phyloP scores from a whole-genome alignment of 2,329 filamentous ascomycete species.

The Cercospora sesami region DNA sequence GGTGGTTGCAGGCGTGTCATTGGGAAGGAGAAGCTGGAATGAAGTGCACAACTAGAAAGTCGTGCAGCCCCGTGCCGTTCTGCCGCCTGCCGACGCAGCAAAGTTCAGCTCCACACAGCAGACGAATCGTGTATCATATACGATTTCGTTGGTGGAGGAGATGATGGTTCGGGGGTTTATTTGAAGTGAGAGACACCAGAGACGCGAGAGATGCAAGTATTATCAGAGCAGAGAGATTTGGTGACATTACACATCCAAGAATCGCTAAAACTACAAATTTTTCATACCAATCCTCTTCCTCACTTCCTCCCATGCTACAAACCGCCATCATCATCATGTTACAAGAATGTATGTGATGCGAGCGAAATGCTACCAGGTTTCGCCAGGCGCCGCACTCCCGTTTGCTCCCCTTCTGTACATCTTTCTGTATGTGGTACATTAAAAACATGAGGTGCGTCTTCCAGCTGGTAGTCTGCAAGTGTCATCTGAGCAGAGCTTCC shows the following conservation, averaged over 20 bases:
- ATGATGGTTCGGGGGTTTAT: too few relatives aligned
- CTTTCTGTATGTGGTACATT: slow-evolving; percentile 13
- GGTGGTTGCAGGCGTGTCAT: neutral
- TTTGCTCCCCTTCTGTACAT: slow-evolving; percentile 10
- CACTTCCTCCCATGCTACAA: slow-evolving; percentile 7
- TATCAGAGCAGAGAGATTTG: slow-evolving; percentile 14
- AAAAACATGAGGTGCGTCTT: slow-evolving; percentile 15
- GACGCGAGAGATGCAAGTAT: neutral
- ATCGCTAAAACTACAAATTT: slow-evolving; percentile 17
- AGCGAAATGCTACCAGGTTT: slow-evolving; percentile 6
- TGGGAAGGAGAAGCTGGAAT: neutral
- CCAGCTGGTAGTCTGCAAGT: neutral
- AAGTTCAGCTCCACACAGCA: neutral
- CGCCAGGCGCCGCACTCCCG: slow-evolving; percentile 15
- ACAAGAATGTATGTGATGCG: neutral
- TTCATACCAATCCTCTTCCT: slow-evolving; percentile 7
- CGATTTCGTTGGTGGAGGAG: too few relatives aligned
- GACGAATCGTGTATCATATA: too few relatives aligned
- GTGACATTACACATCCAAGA: slow-evolving; percentile 21
- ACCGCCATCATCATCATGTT: slow-evolving; percentile 8
- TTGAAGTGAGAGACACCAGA: neutral
- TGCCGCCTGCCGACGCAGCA: neutral
- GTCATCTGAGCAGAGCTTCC: slow-evolving; percentile 1
- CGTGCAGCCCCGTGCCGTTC: neutral
- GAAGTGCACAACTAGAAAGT: neutral